phyloP scores from a whole-genome alignment of 2,329 filamentous ascomycete genomes.

The Scedosporium apiospermum region DNA sequence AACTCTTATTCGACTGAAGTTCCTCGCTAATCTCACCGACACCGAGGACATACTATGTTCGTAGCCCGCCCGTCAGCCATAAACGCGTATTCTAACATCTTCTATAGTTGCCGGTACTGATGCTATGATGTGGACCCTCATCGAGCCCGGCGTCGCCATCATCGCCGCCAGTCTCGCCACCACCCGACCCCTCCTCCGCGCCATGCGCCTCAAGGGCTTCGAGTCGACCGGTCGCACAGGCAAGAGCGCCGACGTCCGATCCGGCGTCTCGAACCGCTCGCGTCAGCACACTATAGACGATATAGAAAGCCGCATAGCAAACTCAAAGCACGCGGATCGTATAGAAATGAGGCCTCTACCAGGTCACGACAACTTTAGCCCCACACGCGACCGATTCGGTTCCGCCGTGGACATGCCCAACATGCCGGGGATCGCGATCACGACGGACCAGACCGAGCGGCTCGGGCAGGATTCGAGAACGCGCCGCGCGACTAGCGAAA shows the following conservation, averaged over 20 bases:
- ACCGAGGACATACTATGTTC: slow-evolving; percentile 38
- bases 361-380: neutral
- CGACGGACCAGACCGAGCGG: neutral
- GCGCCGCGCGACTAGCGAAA: slow-evolving; percentile 22
- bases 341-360: slow-evolving; percentile 15
- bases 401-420: neutral
- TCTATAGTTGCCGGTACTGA: slow-evolving; percentile 33
- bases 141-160: slow-evolving; percentile 47
- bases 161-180: slow-evolving; percentile 44
- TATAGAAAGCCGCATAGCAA: neutral
- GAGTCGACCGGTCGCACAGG: slow-evolving; percentile 27
- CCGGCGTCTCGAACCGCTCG: slow-evolving; percentile 11
- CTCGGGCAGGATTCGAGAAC: slow-evolving; percentile 1
- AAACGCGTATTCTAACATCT: neutral
- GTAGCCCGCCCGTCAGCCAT: slow-evolving; percentile 9
- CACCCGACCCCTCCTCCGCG: slow-evolving; percentile 42
- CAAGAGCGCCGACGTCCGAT: slow-evolving; percentile 19
- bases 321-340: slow-evolving; percentile 11
- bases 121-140: slow-evolving; percentile 46
- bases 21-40: slow-evolving; percentile 33
- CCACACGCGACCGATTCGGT: neutral
- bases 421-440: neutral
- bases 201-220: slow-evolving; percentile 37
- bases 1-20: slow-evolving; percentile 42
- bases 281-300: neutral